Evolutionary conservation across 805 yeast genomes (phyloP).

Genomic region (Hanseniaspora nectarophila): DNA sequence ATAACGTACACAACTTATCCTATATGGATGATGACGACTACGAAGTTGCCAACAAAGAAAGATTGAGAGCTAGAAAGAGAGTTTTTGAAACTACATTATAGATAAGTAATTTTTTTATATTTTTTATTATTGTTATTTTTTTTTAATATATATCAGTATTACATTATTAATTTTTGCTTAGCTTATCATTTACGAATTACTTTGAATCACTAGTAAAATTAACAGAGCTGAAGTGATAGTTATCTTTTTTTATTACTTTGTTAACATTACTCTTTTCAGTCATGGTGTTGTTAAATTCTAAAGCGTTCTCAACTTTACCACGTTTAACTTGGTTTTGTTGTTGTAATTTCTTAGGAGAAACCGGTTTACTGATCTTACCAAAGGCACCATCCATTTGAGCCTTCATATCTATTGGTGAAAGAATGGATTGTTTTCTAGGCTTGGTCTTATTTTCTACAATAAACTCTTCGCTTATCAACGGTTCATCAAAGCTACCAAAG

Average conservation of each 20-base stretch:
- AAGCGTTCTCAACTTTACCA: not conserved
- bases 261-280: not conserved
- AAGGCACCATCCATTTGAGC: not conserved
- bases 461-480: not conserved
- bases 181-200: too few relatives aligned
- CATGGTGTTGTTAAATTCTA: constrained; percentile 7
- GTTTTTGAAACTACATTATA: constrained; percentile 45
- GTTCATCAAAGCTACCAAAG: not conserved
- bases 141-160: constrained; percentile 1
- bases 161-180: not conserved
- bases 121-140: not conserved
- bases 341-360: constrained; percentile 11
- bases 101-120: not conserved
- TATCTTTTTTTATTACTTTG: not conserved
- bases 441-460: not conserved
- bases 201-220: not conserved
- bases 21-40: constrained; percentile 48
- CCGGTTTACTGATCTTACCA: constrained; percentile 8
- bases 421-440: not conserved
- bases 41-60: constrained; percentile 43
- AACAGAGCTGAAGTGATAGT: not conserved
- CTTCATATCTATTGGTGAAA: not conserved
- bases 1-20: constrained; percentile 56
- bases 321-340: constrained; percentile 4
- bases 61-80: constrained; percentile 55